Percentiles rank a stretch among this genome's conserved stretches.
phyloP scores from a whole-genome alignment of 2,329 filamentous ascomycete genomes.

The Microcera coccophila region DNA sequence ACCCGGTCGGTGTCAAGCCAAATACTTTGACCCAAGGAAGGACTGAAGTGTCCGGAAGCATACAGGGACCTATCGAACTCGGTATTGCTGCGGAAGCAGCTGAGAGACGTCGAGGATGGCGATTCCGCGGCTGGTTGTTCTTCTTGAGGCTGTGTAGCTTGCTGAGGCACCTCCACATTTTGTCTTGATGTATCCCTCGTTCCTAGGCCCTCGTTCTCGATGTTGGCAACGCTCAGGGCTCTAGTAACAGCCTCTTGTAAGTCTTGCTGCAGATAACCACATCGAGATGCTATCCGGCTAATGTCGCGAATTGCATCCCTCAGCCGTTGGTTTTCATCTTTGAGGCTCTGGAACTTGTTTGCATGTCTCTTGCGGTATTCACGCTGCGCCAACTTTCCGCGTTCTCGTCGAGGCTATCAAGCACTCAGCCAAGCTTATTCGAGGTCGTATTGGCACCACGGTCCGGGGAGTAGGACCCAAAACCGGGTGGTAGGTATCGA shows the following conservation, averaged over 20 bases:
- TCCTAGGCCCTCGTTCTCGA: constrained; percentile 4
- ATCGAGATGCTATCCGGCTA: constrained; percentile 12
- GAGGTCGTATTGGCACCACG: background rate
- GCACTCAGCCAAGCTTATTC: background rate
- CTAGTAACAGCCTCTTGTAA: constrained; percentile 15
- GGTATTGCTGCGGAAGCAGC: background rate
- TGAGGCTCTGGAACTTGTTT: constrained; percentile 21
- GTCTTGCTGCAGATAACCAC: constrained; percentile 8
- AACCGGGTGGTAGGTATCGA: too few relatives aligned
- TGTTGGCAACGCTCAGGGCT: constrained; percentile 9
- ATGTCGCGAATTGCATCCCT: constrained; percentile 20
- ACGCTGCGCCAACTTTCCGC: constrained; percentile 24
- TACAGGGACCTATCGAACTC: background rate
- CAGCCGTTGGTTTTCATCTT: constrained; percentile 24
- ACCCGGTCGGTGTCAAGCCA: constrained; percentile 23
- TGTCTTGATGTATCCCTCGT: constrained; percentile 3
- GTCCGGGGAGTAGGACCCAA: too few relatives aligned
- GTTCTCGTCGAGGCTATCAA: constrained; percentile 22
- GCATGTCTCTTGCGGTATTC: constrained; percentile 26
- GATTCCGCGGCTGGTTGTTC: constrained; percentile 2
- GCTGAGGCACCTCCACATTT: background rate
- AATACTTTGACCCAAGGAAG: constrained; percentile 10
- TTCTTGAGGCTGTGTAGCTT: background rate
- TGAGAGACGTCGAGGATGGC: background rate
- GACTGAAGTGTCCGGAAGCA: background rate